A percentile compares a stretch with the other conserved stretches of the same genome.
Conservation (phyloP, 768 basidiomycete species). For the Leccinum truebloodii region DNA sequence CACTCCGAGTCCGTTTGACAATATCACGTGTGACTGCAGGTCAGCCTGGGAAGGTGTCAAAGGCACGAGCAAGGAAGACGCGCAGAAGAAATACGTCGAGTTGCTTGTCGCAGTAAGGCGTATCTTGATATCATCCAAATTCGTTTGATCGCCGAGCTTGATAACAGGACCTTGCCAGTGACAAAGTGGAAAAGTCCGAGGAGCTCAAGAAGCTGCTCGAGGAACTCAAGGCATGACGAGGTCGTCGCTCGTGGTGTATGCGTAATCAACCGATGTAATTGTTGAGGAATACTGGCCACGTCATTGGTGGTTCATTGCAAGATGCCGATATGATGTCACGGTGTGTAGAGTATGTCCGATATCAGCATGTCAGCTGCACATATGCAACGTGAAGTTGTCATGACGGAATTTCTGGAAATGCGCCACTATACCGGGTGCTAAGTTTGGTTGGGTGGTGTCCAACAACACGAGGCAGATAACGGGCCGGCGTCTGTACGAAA, state of each 20-base stretch:
- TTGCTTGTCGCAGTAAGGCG: slow-evolving; percentile 64
- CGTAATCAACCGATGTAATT: not conserved
- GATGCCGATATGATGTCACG: not conserved
- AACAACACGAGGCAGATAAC: slow-evolving; percentile 31
- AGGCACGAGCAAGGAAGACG: slow-evolving; percentile 73
- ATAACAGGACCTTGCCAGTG: slow-evolving; percentile 61
- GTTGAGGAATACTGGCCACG: slow-evolving; percentile 1
- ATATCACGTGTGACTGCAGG: slow-evolving; percentile 44
- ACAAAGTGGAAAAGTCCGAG: slow-evolving; percentile 42
- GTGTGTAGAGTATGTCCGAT: slow-evolving; percentile 7
- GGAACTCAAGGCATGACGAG: slow-evolving; percentile 53
- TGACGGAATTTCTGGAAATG: not conserved
- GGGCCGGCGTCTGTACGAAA: slow-evolving; percentile 29
- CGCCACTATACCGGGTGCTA: slow-evolving; percentile 1
- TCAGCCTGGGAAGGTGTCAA: slow-evolving; percentile 81
- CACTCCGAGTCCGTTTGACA: not conserved
- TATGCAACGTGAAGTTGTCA: not conserved
- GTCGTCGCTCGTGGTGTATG: slow-evolving; percentile 1
- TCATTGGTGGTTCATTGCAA: not conserved
- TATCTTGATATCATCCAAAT: not conserved
- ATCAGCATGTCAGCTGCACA: not conserved
- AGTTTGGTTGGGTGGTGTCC: not conserved
- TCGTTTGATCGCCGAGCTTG: slow-evolving; percentile 5
- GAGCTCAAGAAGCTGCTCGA: slow-evolving; percentile 55
- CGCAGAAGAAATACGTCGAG: slow-evolving; percentile 71